Evolutionary conservation across 2,329 filamentous ascomycete genomes (phyloP).

Genomic region (Claviceps humidiphila): DNA sequence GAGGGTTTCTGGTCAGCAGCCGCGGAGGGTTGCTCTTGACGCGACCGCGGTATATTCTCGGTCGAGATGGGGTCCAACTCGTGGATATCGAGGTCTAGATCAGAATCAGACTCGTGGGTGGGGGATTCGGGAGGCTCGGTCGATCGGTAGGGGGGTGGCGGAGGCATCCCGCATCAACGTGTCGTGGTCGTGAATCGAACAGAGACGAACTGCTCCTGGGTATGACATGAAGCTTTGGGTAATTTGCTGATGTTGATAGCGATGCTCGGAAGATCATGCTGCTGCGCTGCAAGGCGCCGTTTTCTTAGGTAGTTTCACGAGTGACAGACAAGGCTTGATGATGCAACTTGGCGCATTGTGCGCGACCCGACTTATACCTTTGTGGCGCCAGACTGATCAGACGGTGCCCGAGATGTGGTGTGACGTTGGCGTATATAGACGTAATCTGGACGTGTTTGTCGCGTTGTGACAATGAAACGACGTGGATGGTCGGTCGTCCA

Average conservation of each 20-base stretch:
- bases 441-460: background rate
- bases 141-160: constrained; percentile 35
- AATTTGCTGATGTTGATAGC: constrained; percentile 8
- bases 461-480: background rate
- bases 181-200: background rate
- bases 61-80: constrained; percentile 58
- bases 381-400: background rate
- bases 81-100: constrained; percentile 61
- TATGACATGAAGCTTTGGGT: constrained; percentile 7
- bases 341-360: constrained; percentile 7
- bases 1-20: constrained; percentile 38
- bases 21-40: constrained; percentile 14
- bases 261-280: constrained; percentile 10
- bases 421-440: background rate
- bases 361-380: background rate
- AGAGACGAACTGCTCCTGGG: constrained; percentile 6
- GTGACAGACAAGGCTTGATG: background rate
- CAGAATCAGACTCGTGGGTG: constrained; percentile 58
- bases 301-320: background rate
- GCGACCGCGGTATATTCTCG: constrained; percentile 19
- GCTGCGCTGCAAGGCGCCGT: constrained; percentile 6
- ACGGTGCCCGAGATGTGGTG: background rate
- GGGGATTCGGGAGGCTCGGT: constrained; percentile 52
- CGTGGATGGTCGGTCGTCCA: background rate
- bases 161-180: constrained; percentile 39